These are phyloP conservation scores for Aureobasidium vineae DNA, from an alignment of 2,329 filamentous ascomycete genomes.

Conservation along the genomic window DNA sequence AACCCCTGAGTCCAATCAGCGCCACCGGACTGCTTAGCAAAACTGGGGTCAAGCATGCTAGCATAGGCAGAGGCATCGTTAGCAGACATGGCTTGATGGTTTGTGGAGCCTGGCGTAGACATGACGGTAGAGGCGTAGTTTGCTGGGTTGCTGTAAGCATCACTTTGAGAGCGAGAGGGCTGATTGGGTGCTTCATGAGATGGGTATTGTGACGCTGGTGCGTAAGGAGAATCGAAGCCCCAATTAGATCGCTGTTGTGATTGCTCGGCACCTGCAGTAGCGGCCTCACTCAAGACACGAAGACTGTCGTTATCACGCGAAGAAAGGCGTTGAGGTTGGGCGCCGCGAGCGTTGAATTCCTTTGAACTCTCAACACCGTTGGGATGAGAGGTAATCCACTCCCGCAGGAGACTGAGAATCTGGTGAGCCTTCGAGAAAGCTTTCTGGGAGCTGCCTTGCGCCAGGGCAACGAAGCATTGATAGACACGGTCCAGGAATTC, in stretches of 20 bases:
- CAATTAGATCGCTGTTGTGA: slow-evolving; percentile 22
- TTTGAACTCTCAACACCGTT: slow-evolving; percentile 31
- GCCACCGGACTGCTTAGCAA: slow-evolving; percentile 20
- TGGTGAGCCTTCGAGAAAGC: slow-evolving; percentile 51
- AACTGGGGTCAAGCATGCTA: slow-evolving; percentile 21
- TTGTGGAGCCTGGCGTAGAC: slow-evolving; percentile 4
- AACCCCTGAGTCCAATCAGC: slow-evolving; percentile 28
- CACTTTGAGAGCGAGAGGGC: slow-evolving; percentile 12
- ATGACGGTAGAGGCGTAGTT: slow-evolving; percentile 19
- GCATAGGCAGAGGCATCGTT: slow-evolving; percentile 13
- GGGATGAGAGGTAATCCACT: slow-evolving; percentile 45
- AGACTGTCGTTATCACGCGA: slow-evolving; percentile 25
- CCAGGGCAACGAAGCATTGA: slow-evolving; percentile 40
- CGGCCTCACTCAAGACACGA: slow-evolving; percentile 29
- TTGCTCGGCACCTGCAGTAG: slow-evolving; percentile 28
- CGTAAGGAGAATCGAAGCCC: slow-evolving; percentile 28
- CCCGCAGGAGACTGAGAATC: slow-evolving; percentile 47
- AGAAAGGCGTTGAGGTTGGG: slow-evolving; percentile 7
- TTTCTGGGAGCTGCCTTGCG: slow-evolving; percentile 41
- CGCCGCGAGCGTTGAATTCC: neutral
- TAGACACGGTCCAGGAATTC: slow-evolving; percentile 33
- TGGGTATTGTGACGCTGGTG: slow-evolving; percentile 13
- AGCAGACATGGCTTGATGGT: neutral
- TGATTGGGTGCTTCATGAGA: neutral
- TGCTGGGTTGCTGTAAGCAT: slow-evolving; percentile 6